Percentiles rank a stretch among this genome's conserved stretches.
Evolutionary conservation across 805 yeast genomes (phyloP).

Genomic region (Priceomyces medius): DNA sequence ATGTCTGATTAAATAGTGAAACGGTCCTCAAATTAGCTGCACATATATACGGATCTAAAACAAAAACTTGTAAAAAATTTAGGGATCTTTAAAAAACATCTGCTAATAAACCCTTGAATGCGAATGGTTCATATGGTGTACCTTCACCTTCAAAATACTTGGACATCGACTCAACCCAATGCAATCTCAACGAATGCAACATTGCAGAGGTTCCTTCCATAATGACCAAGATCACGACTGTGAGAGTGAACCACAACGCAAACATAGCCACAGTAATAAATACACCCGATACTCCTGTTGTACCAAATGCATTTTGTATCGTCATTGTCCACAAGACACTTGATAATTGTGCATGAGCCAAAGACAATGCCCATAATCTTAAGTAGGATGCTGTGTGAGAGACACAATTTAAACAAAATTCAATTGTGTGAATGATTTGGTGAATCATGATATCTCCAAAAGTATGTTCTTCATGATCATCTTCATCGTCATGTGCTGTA

Average conservation of each 20-base stretch:
- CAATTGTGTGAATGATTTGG: slow-evolving; percentile 96
- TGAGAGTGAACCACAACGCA: slow-evolving; percentile 91
- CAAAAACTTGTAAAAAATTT: not conserved
- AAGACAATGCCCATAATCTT: slow-evolving; percentile 94
- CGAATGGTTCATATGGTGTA: slow-evolving; percentile 82
- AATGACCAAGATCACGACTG: slow-evolving; percentile 85
- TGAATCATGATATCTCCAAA: slow-evolving; percentile 96
- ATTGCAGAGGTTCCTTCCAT: slow-evolving; percentile 99
- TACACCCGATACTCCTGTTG: slow-evolving; percentile 65
- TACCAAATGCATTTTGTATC: slow-evolving; percentile 69
- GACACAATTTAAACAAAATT: slow-evolving; percentile 94
- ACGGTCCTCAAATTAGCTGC: not conserved
- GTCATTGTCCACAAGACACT: slow-evolving; percentile 98
- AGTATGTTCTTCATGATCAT: slow-evolving; percentile 56
- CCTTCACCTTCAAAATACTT: slow-evolving; percentile 98
- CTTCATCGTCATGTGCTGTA: slow-evolving; percentile 52
- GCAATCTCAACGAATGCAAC: slow-evolving; percentile 97
- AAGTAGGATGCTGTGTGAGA: slow-evolving; percentile 98
- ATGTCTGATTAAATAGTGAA: not conserved
- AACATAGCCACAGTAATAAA: slow-evolving; percentile 75
- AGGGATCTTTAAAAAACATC: slow-evolving; percentile 16
- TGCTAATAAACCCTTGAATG: slow-evolving; percentile 47
- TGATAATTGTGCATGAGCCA: slow-evolving; percentile 95
- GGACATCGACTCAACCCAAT: slow-evolving; percentile 99
- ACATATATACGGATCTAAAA: not conserved